These are phyloP conservation scores for Leccinum longicurvipes DNA, from an alignment of 768 basidiomycete species.

Conservation along the genomic window DNA sequence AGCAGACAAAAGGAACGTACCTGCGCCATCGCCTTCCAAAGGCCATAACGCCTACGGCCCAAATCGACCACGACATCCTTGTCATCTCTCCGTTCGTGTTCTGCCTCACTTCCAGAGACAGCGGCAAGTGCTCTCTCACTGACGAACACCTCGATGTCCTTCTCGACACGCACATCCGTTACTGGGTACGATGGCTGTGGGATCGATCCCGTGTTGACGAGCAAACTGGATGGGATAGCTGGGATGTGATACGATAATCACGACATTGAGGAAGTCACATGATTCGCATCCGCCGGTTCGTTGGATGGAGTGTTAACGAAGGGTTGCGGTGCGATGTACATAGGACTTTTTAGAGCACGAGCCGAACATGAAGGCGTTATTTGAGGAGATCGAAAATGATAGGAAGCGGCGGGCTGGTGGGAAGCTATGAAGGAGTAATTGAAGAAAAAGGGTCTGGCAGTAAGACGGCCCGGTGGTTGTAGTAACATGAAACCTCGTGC, in stretches of 20 bases:
- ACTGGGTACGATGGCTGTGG: constrained; percentile 55
- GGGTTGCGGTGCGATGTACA: too few species aligned
- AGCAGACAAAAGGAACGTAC: constrained; percentile 35
- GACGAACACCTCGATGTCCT: constrained; percentile 67
- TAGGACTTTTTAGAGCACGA: too few species aligned
- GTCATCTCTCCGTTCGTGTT: neutral
- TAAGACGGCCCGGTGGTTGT: too few species aligned
- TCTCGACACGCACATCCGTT: constrained; percentile 73
- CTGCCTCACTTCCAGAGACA: neutral
- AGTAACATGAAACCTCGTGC: too few species aligned
- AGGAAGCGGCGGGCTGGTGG: too few species aligned
- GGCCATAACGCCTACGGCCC: constrained; percentile 71
- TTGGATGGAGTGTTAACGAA: constrained; percentile 71
- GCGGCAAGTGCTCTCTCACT: constrained; percentile 6
- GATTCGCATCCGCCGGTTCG: too few species aligned
- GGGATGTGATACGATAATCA: constrained; percentile 43
- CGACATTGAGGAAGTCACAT: constrained; percentile 14
- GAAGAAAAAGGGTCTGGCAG: too few species aligned
- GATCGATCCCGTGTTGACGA: constrained; percentile 58
- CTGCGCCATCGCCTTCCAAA: constrained; percentile 91
- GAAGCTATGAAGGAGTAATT: too few species aligned
- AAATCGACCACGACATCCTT: constrained; percentile 66
- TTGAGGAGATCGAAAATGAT: too few species aligned
- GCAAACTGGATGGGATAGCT: constrained; percentile 78
- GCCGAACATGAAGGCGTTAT: too few species aligned